A percentile compares a stretch with the other conserved stretches of the same genome.
Conservation (phyloP, 2,329 filamentous ascomycete genomes). For the Penicillium sp. region DNA sequence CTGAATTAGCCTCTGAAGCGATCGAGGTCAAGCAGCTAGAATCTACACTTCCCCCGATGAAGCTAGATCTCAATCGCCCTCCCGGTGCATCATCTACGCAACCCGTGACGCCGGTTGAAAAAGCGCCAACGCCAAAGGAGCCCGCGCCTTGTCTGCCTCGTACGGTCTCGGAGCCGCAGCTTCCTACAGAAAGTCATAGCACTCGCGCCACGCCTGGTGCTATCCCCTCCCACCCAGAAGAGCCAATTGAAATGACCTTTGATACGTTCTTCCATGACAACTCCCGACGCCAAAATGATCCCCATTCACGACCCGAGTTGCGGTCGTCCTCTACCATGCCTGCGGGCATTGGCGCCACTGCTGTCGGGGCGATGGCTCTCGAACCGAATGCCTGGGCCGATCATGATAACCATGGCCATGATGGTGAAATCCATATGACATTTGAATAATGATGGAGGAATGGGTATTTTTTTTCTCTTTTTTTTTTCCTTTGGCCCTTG, state of each 20-base stretch:
- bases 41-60: conserved; percentile 88
- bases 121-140: conserved; percentile 45
- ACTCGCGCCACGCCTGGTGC: conserved; percentile 16
- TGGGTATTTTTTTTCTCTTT: neutral
- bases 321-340: conserved; percentile 38
- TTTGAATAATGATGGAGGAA: conserved; percentile 63
- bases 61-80: conserved; percentile 60
- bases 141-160: conserved; percentile 19
- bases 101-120: conserved; percentile 32
- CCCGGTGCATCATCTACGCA: conserved; percentile 20
- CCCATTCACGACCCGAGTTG: conserved; percentile 29
- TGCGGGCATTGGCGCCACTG: conserved; percentile 27
- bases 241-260: conserved; percentile 68
- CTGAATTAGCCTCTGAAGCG: conserved; percentile 74
- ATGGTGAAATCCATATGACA: conserved; percentile 77
- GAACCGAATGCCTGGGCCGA: conserved; percentile 70
- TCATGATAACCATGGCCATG: conserved; percentile 62
- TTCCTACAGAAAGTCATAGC: conserved; percentile 13
- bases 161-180: conserved; percentile 21
- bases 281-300: conserved; percentile 21
- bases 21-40: conserved; percentile 77
- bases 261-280: conserved; percentile 62
- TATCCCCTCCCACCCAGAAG: conserved; percentile 27
- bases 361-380: conserved; percentile 35
- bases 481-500: neutral